Percentiles rank a stretch among this genome's conserved stretches.
Conservation (phyloP, 768 basidiomycete genomes). For the Suillus decipiens region DNA sequence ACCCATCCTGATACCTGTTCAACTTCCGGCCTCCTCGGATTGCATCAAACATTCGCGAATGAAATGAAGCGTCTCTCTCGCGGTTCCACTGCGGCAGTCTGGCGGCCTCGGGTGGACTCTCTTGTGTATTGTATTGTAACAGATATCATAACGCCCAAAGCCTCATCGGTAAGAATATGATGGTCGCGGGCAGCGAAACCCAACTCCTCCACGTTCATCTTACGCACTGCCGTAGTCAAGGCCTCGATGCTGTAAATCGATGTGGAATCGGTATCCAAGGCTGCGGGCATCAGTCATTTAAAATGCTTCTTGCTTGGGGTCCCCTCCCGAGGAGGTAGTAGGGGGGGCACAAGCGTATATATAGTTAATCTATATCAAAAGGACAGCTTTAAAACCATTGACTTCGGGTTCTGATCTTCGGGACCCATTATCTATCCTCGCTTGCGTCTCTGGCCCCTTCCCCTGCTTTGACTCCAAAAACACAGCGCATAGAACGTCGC, state of each 20-base stretch:
- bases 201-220: background rate
- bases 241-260: background rate
- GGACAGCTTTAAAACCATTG: background rate
- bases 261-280: constrained; percentile 11
- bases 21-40: background rate
- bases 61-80: background rate
- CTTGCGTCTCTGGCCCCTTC: too few relatives aligned
- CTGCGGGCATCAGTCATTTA: constrained; percentile 11
- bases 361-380: background rate
- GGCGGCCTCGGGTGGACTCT: background rate
- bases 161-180: background rate
- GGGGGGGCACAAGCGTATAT: background rate
- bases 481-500: background rate
- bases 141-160: background rate
- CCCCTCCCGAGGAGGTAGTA: background rate
- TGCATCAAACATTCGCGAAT: background rate
- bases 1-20: background rate
- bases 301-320: background rate
- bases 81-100: background rate
- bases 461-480: background rate
- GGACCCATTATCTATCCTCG: background rate
- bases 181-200: background rate
- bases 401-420: background rate
- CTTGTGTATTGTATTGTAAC: background rate
- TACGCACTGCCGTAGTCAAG: background rate